Percentiles rank a stretch among this genome's conserved stretches.
These are phyloP conservation scores for Aspergillus mulundensis DNA, from an alignment of 495 filamentous ascomycete species.

Conservation along the genomic window DNA sequence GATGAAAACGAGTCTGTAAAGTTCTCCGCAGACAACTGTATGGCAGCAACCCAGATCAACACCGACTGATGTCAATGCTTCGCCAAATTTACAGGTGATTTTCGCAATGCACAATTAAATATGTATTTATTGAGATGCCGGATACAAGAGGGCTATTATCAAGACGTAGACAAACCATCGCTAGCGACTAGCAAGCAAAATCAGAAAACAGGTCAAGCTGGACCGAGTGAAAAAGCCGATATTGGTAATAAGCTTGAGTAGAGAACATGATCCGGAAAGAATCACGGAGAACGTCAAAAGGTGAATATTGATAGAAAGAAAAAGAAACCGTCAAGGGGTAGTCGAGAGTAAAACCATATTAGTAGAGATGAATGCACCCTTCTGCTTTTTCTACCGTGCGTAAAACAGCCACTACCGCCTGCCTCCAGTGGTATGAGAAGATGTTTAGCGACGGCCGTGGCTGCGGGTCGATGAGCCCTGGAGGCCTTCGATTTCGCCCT, in stretches of 20 bases:
- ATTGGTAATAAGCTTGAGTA: constrained; percentile 16
- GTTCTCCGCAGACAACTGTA: no score
- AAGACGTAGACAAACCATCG: constrained; percentile 48
- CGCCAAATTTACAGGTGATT: neutral
- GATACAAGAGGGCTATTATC: constrained; percentile 47
- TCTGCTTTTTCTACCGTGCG: constrained; percentile 31
- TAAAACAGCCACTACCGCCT: constrained; percentile 16
- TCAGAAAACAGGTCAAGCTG: constrained; percentile 28
- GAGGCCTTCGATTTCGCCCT: constrained; percentile 86
- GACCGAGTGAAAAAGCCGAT: constrained; percentile 12
- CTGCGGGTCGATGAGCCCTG: constrained; percentile 90
- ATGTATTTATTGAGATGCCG: constrained; percentile 35
- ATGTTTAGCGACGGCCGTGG: constrained; percentile 84
- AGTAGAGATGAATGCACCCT: constrained; percentile 29
- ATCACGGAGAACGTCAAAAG: constrained; percentile 12
- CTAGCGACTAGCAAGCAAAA: constrained; percentile 46
- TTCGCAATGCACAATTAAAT: constrained; percentile 22
- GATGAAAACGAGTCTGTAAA: no score
- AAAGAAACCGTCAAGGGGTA: constrained; percentile 32
- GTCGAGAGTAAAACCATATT: constrained; percentile 37
- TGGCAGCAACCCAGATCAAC: neutral
- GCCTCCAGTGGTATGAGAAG: constrained; percentile 9
- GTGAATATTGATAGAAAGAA: constrained; percentile 11
- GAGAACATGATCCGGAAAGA: constrained; percentile 21
- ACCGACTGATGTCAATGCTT: neutral